Conservation (phyloP, 2,329 filamentous ascomycete genomes). For the Didymella keratinophila region DNA sequence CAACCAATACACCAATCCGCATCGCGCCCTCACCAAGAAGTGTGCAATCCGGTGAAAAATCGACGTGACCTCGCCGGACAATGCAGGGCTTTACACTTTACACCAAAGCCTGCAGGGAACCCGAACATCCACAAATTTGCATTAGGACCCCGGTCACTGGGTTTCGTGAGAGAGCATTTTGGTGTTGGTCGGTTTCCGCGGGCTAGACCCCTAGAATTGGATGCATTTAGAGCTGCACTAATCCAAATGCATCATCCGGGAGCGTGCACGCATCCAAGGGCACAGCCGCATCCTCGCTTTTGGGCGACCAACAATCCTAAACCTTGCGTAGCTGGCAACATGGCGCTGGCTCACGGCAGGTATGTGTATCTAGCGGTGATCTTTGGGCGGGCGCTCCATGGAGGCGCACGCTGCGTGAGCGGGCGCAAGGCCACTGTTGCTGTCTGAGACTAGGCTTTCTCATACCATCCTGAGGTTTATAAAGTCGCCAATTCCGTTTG, state of each 20-base stretch:
- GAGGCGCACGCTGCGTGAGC: conserved; percentile 10
- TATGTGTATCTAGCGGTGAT: conserved; percentile 9
- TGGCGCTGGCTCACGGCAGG: conserved; percentile 11
- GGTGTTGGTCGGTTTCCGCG: conserved; percentile 9
- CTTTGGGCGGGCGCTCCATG: not conserved
- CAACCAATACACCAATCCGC: conserved; percentile 16
- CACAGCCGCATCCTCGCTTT: conserved; percentile 15
- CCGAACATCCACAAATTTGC: conserved; percentile 1
- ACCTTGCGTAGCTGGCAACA: conserved; percentile 6
- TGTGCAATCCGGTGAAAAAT: conserved; percentile 9
- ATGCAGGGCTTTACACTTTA: conserved; percentile 1
- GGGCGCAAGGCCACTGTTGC: conserved; percentile 13
- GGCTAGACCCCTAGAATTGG: conserved; percentile 15
- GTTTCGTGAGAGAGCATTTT: conserved; percentile 8
- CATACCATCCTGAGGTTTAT: conserved; percentile 17
- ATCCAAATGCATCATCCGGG: conserved; percentile 4
- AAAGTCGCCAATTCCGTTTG: conserved; percentile 13
- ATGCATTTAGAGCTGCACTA: conserved; percentile 10
- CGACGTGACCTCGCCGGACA: not conserved
- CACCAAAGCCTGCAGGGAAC: not conserved
- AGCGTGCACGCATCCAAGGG: conserved; percentile 14
- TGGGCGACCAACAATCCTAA: conserved; percentile 7
- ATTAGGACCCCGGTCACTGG: conserved; percentile 5
- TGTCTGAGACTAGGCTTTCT: conserved; percentile 17
- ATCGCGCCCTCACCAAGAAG: conserved; percentile 5